Conservation (phyloP, 768 basidiomycete genomes). For the Kondoa malvinella region DNA sequence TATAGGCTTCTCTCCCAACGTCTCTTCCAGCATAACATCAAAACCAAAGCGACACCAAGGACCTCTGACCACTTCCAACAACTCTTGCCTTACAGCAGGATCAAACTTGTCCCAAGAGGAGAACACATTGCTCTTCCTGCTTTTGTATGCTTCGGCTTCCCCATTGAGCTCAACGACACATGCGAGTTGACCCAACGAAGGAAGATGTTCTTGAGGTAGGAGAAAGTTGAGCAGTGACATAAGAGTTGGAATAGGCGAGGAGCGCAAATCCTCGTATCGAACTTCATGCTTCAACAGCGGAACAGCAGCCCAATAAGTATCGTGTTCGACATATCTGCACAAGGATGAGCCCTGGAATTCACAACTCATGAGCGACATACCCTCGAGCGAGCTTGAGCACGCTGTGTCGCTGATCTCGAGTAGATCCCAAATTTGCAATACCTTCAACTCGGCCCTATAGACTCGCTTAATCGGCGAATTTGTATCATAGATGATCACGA, state of each 20-base stretch:
- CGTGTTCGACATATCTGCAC: no score
- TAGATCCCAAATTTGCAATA: no score
- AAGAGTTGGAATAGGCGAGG: background rate
- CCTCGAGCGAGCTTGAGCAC: no score
- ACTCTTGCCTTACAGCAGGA: no score
- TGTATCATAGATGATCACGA: no score
- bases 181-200: background rate
- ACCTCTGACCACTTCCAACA: no score
- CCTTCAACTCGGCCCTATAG: no score
- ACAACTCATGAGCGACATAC: no score
- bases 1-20: background rate
- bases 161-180: constrained; percentile 1
- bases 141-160: background rate
- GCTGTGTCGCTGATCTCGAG: no score
- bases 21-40: background rate
- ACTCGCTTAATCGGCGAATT: no score
- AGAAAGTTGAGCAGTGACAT: background rate
- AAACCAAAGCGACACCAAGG: background rate
- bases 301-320: background rate
- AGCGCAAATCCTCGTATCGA: constrained; percentile 1
- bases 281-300: background rate
- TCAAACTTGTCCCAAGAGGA: background rate
- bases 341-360: no score
- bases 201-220: background rate
- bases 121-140: background rate